phyloP scores from a whole-genome alignment of 2,329 filamentous ascomycete species.

The Calonectria leucothoes region DNA sequence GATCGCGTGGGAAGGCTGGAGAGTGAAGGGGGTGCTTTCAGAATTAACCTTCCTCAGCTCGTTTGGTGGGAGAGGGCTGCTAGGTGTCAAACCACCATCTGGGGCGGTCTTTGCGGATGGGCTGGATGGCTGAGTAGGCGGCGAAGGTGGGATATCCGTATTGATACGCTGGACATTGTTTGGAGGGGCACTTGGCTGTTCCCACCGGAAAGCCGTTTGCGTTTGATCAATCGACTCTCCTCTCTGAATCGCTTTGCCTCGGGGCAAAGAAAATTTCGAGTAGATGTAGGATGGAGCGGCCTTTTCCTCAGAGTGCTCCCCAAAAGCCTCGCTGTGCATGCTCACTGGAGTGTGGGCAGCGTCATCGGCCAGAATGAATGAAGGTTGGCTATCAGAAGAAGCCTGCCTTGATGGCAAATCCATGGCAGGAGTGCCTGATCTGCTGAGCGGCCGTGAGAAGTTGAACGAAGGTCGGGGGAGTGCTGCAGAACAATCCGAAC shows the following conservation, averaged over 20 bases:
- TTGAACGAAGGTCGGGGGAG: slow-evolving; percentile 85
- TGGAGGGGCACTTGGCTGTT: slow-evolving; percentile 61
- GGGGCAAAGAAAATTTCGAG: slow-evolving; percentile 84
- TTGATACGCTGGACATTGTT: slow-evolving; percentile 57
- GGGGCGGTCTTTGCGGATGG: slow-evolving; percentile 56
- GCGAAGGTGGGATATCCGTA: slow-evolving; percentile 67
- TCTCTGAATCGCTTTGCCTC: slow-evolving; percentile 82
- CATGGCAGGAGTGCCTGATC: slow-evolving; percentile 70
- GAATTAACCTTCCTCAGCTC: slow-evolving; percentile 64
- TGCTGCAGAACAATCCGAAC: slow-evolving; percentile 82
- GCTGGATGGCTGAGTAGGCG: slow-evolving; percentile 70
- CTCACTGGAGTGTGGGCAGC: slow-evolving; percentile 76
- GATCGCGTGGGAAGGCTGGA: slow-evolving; percentile 57
- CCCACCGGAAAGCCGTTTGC: slow-evolving; percentile 70
- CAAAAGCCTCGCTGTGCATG: slow-evolving; percentile 77
- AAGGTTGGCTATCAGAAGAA: slow-evolving; percentile 75
- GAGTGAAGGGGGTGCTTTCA: slow-evolving; percentile 54
- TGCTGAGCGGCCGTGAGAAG: slow-evolving; percentile 91
- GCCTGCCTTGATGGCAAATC: slow-evolving; percentile 72
- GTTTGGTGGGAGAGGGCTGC: slow-evolving; percentile 53
- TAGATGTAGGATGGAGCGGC: slow-evolving; percentile 84
- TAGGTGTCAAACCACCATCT: slow-evolving; percentile 50
- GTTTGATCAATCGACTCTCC: slow-evolving; percentile 69
- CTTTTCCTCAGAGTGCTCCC: slow-evolving; percentile 63
- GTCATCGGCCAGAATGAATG: slow-evolving; percentile 73